These are phyloP conservation scores for Botrytis squamosa DNA, from an alignment of 2,329 filamentous ascomycete genomes.

Conservation along the genomic window DNA sequence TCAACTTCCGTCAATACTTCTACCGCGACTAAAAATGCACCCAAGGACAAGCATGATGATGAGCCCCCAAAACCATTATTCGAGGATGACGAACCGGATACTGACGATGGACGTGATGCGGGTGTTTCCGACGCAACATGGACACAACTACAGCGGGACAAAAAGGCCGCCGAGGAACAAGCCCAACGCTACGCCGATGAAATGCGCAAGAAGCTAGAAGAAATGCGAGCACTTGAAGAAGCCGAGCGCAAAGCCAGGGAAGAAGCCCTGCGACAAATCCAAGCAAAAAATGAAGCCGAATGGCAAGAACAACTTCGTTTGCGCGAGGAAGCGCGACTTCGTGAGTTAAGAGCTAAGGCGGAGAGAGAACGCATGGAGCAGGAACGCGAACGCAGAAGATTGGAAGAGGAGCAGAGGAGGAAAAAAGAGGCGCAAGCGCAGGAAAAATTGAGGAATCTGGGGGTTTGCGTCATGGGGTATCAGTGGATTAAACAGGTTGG, in stretches of 20 bases:
- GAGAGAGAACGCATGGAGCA: constrained; percentile 35
- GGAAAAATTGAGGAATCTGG: constrained; percentile 52
- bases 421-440: constrained; percentile 45
- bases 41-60: not conserved
- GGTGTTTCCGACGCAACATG: constrained; percentile 61
- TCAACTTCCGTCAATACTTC: not conserved
- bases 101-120: constrained; percentile 46
- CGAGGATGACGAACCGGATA: not conserved
- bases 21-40: not conserved
- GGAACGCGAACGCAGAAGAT: constrained; percentile 41
- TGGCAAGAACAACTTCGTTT: constrained; percentile 19
- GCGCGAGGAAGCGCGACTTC: constrained; percentile 36
- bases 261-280: constrained; percentile 23
- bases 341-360: constrained; percentile 37
- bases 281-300: constrained; percentile 19
- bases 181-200: not conserved
- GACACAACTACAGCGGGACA: constrained; percentile 57
- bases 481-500: constrained; percentile 58
- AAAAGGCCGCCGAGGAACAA: constrained; percentile 34
- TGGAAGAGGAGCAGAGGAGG: constrained; percentile 43
- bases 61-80: not conserved
- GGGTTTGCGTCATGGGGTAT: constrained; percentile 56
- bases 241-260: constrained; percentile 24
- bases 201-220: constrained; percentile 8
- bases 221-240: constrained; percentile 15